Evolutionary conservation across 2,329 filamentous ascomycete genomes (phyloP).

Genomic region (Sporothrix brunneoviolacea): DNA sequence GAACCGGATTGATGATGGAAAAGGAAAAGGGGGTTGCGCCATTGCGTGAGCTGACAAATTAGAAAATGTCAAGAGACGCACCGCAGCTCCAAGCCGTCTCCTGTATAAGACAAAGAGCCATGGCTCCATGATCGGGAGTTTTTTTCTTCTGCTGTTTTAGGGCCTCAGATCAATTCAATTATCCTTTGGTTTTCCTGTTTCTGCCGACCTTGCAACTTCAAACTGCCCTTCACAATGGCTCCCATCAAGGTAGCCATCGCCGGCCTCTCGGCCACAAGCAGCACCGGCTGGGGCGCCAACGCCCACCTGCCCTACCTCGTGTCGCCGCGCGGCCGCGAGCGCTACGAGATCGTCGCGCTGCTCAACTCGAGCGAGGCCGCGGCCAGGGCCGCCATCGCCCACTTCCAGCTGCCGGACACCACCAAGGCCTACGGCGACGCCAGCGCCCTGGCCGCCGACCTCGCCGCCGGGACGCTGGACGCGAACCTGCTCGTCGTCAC

Average conservation of each 20-base stretch:
- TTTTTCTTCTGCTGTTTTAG: too few relatives aligned
- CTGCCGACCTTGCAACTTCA: too few relatives aligned
- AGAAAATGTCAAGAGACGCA: too few relatives aligned
- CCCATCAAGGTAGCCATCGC: conserved; percentile 16
- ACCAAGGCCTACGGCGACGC: conserved; percentile 43
- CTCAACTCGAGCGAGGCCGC: conserved; percentile 43
- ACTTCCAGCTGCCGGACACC: conserved; percentile 31
- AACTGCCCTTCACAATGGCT: too few relatives aligned
- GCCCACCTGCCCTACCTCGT: conserved; percentile 56
- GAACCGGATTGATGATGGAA: too few relatives aligned
- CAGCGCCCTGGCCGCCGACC: conserved; percentile 40
- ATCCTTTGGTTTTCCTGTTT: too few relatives aligned
- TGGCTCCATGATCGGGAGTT: too few relatives aligned
- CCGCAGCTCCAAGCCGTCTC: too few relatives aligned
- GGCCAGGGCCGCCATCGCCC: conserved; percentile 36
- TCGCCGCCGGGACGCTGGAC: conserved; percentile 35
- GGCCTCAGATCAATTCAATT: too few relatives aligned
- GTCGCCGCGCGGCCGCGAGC: conserved; percentile 34
- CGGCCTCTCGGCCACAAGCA: conserved; percentile 14
- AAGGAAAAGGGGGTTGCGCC: too few relatives aligned
- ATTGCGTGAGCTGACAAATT: too few relatives aligned
- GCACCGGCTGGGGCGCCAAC: conserved; percentile 14
- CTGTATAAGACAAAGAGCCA: too few relatives aligned
- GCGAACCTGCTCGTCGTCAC: conserved; percentile 50
- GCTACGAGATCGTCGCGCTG: conserved; percentile 45